Percentiles rank a stretch among this genome's conserved stretches.
Evolutionary conservation across 2,329 filamentous ascomycete genomes (phyloP).

Genomic region (Rhynchosporium agropyri): DNA sequence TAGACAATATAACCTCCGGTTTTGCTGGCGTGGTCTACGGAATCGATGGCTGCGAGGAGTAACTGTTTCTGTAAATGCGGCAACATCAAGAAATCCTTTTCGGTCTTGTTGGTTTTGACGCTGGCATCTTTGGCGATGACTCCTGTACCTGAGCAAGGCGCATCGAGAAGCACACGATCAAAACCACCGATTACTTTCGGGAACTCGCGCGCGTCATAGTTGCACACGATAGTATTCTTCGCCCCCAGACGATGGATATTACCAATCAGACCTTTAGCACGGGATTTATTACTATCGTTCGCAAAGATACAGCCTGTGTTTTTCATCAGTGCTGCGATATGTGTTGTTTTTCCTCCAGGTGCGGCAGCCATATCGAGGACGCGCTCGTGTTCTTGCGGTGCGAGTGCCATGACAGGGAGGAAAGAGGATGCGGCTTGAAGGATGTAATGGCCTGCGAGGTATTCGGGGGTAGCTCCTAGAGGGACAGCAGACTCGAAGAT

Average conservation of each 20-base stretch:
- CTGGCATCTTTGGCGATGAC: conserved; percentile 96
- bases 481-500: conserved; percentile 83
- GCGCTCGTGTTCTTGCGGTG: conserved; percentile 89
- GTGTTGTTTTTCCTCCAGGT: conserved; percentile 93
- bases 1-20: conserved; percentile 96
- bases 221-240: conserved; percentile 92
- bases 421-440: conserved; percentile 96
- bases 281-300: conserved; percentile 92
- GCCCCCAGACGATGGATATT: conserved; percentile 95
- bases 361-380: conserved; percentile 92
- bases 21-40: conserved; percentile 86
- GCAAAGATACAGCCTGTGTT: conserved; percentile 96
- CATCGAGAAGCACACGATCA: conserved; percentile 90
- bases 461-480: conserved; percentile 93
- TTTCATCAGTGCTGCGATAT: conserved; percentile 95
- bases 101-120: conserved; percentile 98
- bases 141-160: conserved; percentile 93
- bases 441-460: conserved; percentile 96
- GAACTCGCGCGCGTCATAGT: conserved; percentile 93
- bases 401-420: conserved; percentile 95
- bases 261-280: conserved; percentile 95
- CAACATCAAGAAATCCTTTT: conserved; percentile 89
- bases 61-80: conserved; percentile 96
- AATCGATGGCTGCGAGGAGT: conserved; percentile 90
- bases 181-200: conserved; percentile 95